Base-by-base conservation (phyloP, 108 stramenopile genomes). In the Stephanodiscus minutulus region DNA sequence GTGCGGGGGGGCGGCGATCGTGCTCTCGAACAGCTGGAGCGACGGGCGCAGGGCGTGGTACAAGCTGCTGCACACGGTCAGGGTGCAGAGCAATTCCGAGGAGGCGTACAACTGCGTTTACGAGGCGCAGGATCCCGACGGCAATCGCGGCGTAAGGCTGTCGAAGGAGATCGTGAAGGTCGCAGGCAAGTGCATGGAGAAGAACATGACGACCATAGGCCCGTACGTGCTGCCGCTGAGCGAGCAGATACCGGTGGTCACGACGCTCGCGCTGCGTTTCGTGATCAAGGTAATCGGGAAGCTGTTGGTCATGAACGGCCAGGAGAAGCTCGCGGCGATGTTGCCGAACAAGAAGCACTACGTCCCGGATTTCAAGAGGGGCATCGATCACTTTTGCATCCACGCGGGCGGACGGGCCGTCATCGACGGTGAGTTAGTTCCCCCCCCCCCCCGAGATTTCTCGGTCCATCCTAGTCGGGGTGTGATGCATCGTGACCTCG, bases 111-210 rank as follows among this genome's bases (percentile, higher is more conserved):
- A 96, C 46, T 88, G 88, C 60, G 98, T 99, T 15, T 99, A 91
- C 70, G 96, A 98, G 83, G 85, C 87, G 3, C 85, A 99, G 86
- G 98, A 99, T 83, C 65, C 63, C 7, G 66, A 84, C 0, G 85
- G 88, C 9, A 54, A 96, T 47, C 82, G 89, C 20, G 98, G 98
- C 41, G 97, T 99, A 0, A 83, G 94, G 10, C 79, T 99, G 12
- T 90, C 88, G n/a, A 97, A 98, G 82, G 95, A 99, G 29, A 96
- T 99, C 74, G 96, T 97, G 63, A 96, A 97, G 70, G 95, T 98
- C 15, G 96, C 97, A 33, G 98, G 97, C 29, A 92, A 95, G 65
- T 91, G 91, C 55, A 97, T 99, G 97, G 96, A 98, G 72, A 96
- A 96, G 75, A 99, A 99, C 75, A 82, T 99, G 64, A 99, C 98